Evolutionary conservation across 2,329 filamentous ascomycete genomes (phyloP).

Genomic region (Rhynchosporium secalis): DNA sequence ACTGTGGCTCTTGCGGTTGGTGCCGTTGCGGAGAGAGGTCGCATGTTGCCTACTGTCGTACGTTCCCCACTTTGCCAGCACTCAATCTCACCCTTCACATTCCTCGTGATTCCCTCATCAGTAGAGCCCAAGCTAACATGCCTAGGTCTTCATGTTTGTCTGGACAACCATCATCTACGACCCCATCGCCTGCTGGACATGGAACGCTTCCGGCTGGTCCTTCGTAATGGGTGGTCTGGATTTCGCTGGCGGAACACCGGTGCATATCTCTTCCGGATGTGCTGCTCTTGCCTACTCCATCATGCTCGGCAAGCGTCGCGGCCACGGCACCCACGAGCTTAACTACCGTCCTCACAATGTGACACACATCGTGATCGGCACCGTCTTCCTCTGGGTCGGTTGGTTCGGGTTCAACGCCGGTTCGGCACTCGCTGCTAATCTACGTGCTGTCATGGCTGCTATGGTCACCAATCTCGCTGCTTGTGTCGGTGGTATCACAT

Average conservation of each 20-base stretch:
- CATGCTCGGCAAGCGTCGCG: constrained; percentile 72
- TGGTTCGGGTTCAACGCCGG: constrained; percentile 97
- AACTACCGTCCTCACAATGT: constrained; percentile 94
- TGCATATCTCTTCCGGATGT: constrained; percentile 81
- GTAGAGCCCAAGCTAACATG: constrained; percentile 31
- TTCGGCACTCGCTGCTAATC: constrained; percentile 75
- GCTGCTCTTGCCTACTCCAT: constrained; percentile 88
- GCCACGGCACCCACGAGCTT: constrained; percentile 82
- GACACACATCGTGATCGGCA: constrained; percentile 87
- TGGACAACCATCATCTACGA: constrained; percentile 92
- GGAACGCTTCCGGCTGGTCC: constrained; percentile 82
- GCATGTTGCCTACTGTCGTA: constrained; percentile 26
- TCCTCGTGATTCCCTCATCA: too few relatives aligned
- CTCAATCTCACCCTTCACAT: not conserved
- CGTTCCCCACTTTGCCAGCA: not conserved
- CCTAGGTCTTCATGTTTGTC: constrained; percentile 86
- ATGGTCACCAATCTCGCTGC: constrained; percentile 84
- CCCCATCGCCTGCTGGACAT: constrained; percentile 92
- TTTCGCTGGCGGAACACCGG: constrained; percentile 87
- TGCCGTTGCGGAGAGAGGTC: constrained; percentile 76
- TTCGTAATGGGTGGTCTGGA: constrained; percentile 78
- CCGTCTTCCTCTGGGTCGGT: constrained; percentile 91
- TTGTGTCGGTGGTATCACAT: constrained; percentile 81
- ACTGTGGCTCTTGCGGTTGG: constrained; percentile 83
- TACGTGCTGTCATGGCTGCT: constrained; percentile 83